Conservation (phyloP, 2,329 filamentous ascomycete species). For the Paracorniculantispora psalliotae region DNA sequence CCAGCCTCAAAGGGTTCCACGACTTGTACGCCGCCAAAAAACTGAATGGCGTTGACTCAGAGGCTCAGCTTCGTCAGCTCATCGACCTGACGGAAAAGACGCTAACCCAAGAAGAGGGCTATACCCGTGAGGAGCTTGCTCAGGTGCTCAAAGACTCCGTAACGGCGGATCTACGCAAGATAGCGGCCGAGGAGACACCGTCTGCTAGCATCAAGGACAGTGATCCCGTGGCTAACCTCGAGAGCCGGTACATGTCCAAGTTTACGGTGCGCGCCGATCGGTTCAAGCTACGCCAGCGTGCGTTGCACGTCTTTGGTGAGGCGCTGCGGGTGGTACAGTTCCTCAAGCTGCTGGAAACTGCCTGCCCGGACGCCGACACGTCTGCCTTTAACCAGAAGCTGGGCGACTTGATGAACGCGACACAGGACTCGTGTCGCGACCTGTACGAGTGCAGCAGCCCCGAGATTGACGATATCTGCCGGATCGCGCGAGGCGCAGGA, state of each 20-base stretch:
- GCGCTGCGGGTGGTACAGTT: constrained; percentile 82
- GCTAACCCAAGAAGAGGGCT: constrained; percentile 75
- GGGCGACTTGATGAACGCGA: constrained; percentile 81
- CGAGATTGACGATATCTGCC: constrained; percentile 85
- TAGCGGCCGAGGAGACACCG: background rate
- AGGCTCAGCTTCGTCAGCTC: constrained; percentile 68
- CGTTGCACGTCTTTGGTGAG: constrained; percentile 86
- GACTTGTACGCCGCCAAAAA: constrained; percentile 55
- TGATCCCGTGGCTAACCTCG: constrained; percentile 37
- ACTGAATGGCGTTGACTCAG: constrained; percentile 38
- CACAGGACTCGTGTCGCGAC: constrained; percentile 81
- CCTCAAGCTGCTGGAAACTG: constrained; percentile 65
- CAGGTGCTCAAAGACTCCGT: constrained; percentile 58
- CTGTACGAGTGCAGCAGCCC: constrained; percentile 88
- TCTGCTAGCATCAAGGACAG: background rate
- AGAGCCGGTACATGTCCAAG: constrained; percentile 74
- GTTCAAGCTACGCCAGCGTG: constrained; percentile 84
- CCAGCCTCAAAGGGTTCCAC: constrained; percentile 83
- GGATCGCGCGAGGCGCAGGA: constrained; percentile 71
- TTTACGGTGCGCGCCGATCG: constrained; percentile 84
- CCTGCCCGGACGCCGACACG: constrained; percentile 43
- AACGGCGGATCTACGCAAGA: constrained; percentile 62
- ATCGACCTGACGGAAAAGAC: constrained; percentile 64
- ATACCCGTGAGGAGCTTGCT: constrained; percentile 82
- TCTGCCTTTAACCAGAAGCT: constrained; percentile 68